phyloP scores from a whole-genome alignment of 2,329 filamentous ascomycete species.

The Hypoxylon sp. region DNA sequence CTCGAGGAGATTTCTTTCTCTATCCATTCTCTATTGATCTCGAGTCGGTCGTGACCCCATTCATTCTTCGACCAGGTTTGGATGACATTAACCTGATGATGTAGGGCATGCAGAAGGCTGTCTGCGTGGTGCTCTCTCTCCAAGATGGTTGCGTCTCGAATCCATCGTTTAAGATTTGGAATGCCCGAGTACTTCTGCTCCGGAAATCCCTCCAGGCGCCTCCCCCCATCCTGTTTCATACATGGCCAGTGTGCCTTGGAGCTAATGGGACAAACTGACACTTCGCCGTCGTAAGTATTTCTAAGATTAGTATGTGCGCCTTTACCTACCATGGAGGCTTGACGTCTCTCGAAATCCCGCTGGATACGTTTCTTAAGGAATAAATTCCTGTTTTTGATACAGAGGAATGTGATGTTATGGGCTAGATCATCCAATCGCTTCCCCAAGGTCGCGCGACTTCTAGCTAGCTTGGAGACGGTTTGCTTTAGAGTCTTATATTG shows the following conservation, averaged over 20 bases:
- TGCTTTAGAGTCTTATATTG: too few species aligned
- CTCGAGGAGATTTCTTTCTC: neutral
- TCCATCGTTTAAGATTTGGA: conserved; percentile 1
- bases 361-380: conserved; percentile 3
- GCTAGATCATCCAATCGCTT: neutral
- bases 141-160: neutral
- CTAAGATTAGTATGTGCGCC: neutral
- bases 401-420: conserved; percentile 3
- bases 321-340: neutral
- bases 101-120: neutral
- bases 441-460: too few species aligned
- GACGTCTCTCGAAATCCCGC: conserved; percentile 1
- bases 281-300: conserved; percentile 21
- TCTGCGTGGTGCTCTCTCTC: conserved; percentile 6
- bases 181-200: conserved; percentile 1
- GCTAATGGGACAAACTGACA: conserved; percentile 25
- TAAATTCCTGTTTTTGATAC: conserved; percentile 1
- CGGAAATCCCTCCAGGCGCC: neutral
- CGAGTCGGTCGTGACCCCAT: neutral
- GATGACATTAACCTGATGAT: neutral
- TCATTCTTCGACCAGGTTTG: conserved; percentile 4
- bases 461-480: too few species aligned
- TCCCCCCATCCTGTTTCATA: neutral
- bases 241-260: conserved; percentile 29
- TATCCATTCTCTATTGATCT: neutral